Evolutionary conservation across 768 basidiomycete species (phyloP), one percentile per base, ranked within the genome.

Genomic region (Paxillus rubicundulus): DNA sequence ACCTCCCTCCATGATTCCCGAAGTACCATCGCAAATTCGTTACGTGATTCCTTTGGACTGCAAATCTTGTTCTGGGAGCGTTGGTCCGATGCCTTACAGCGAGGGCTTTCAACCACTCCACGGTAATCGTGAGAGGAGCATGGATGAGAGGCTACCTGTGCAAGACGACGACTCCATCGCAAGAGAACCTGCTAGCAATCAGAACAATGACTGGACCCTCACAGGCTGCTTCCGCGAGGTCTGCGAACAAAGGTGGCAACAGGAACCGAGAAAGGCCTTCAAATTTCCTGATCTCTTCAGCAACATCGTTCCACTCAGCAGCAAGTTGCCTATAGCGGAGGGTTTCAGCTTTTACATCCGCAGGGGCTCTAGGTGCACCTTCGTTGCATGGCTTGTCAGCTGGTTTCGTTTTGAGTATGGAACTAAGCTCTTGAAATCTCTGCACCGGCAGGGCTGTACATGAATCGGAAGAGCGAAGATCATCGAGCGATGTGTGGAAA

Each of bases 191-290:
- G 30, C 38, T 42, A 12, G 40, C 52, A 34, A 36, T 36, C 16
- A 53, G 32, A 12, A 53, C 18, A 9, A 53, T 48, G 28, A 53
- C 27, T 6, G 47, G 52, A 7, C 52, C 52, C 18, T 27, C 46
- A 9, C 18, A 27, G 37, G 45, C 49, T 30, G 53, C 58, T 12
- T 27, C 32, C 5, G n/a, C 32, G 7, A 58, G 46, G 10, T 49
- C 52, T 3, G 34, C 20, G 42, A 55, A 58, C 7, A 60, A 54
- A 4, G 47, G 34, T 2, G 59, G 50, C 10, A 41, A 43, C 4
- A 62, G 36, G 37, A 62, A 61, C 10, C 52, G 16, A 2, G 34
- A 40, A 45, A 62, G 58, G 2, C 61, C 59, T 13, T 47, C 50
- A 8, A 57, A 20, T 16, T 39, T 14, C 17, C 59, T 47, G 30